phyloP scores from a whole-genome alignment of 352 stramenopile genomes.

The Phytopythium cucurbitacearum region DNA sequence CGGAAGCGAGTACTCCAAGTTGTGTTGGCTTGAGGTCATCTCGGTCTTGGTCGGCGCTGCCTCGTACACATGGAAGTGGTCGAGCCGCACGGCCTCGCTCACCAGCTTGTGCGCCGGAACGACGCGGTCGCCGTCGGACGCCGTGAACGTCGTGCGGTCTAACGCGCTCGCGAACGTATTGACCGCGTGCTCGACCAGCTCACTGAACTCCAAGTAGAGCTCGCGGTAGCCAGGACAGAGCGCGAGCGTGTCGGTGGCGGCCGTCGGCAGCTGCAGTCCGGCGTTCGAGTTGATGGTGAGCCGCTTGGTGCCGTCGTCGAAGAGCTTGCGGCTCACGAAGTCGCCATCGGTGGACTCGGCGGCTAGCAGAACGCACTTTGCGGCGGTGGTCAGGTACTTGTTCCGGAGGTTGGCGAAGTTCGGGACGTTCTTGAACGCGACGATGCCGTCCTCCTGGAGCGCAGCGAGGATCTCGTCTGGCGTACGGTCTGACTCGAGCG shows the following conservation, averaged over 20 bases:
- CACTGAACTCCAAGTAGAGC: constrained; percentile 42
- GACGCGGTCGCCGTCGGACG: constrained; percentile 26
- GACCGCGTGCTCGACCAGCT: constrained; percentile 38
- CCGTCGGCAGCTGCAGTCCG: constrained; percentile 23
- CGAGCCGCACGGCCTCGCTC: constrained; percentile 35
- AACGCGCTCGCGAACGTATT: constrained; percentile 29
- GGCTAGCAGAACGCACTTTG: constrained; percentile 27
- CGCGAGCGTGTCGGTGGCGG: constrained; percentile 9
- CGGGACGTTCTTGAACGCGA: constrained; percentile 47
- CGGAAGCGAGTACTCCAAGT: constrained; percentile 31
- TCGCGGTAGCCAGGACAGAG: constrained; percentile 37
- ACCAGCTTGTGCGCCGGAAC: constrained; percentile 36
- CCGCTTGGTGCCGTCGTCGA: constrained; percentile 49
- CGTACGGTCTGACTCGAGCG: constrained; percentile 6
- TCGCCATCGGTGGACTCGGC: constrained; percentile 11
- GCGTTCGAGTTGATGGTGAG: constrained; percentile 43
- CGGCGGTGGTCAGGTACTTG: constrained; percentile 31
- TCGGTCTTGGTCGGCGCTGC: constrained; percentile 8
- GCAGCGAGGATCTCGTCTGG: constrained; percentile 22
- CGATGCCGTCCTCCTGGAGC: constrained; percentile 34
- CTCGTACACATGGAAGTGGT: constrained; percentile 70
- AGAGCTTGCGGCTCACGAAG: constrained; percentile 36
- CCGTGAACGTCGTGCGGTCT: constrained; percentile 34
- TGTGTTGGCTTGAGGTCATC: constrained; percentile 4
- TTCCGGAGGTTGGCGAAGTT: constrained; percentile 30